Evolutionary conservation across 768 basidiomycete species (phyloP).

Genomic region (Mrakia frigida): DNA sequence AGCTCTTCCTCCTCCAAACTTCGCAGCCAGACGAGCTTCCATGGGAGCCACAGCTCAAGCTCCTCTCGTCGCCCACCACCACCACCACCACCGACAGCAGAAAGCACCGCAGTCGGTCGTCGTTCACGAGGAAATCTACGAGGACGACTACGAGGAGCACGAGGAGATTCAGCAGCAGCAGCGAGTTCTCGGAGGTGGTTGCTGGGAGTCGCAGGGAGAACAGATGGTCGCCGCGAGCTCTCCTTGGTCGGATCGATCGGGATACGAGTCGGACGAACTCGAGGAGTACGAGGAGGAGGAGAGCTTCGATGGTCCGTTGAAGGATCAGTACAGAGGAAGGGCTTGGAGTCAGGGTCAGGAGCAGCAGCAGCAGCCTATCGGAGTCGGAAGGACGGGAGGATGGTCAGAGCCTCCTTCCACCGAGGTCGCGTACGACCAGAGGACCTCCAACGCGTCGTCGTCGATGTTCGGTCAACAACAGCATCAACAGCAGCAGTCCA

Average conservation of each 20-base stretch:
- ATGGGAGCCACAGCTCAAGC: not conserved
- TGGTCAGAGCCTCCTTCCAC: not conserved
- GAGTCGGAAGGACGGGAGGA: not conserved
- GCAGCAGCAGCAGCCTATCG: conserved; percentile 9
- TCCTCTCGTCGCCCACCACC: not conserved
- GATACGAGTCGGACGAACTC: conserved; percentile 15
- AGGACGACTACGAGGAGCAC: conserved; percentile 1
- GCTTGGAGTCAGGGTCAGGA: conserved; percentile 6
- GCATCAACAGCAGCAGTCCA: conserved; percentile 20
- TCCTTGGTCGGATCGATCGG: conserved; percentile 4
- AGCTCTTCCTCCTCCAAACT: not conserved
- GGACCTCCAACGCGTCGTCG: not conserved
- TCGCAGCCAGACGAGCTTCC: not conserved
- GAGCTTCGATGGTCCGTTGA: conserved; percentile 20
- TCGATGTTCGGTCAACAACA: not conserved
- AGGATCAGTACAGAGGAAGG: conserved; percentile 28
- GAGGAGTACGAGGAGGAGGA: conserved; percentile 24
- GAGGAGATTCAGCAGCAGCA: not conserved
- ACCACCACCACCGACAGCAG: not conserved
- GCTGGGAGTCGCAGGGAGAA: conserved; percentile 5
- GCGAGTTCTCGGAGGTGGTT: conserved; percentile 2
- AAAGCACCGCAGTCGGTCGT: conserved; percentile 1
- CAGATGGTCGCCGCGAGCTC: not conserved
- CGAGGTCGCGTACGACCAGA: not conserved
- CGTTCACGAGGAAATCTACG: not conserved